Evolutionary conservation across 495 filamentous ascomycete genomes (phyloP).

Genomic region (Alectoria sarmentosa): DNA sequence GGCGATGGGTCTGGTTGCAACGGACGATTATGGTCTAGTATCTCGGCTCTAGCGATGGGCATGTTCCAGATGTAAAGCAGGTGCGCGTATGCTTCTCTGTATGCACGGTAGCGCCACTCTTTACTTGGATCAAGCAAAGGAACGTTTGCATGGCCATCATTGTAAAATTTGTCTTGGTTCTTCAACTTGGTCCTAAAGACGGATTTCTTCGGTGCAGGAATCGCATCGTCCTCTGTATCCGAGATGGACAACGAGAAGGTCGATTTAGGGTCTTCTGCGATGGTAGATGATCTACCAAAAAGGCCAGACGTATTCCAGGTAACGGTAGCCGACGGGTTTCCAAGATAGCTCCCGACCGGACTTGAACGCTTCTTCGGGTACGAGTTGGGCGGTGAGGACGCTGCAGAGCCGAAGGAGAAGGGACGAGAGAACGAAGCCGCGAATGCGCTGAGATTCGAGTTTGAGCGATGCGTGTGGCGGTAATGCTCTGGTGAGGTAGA

Average conservation of each 20-base stretch:
- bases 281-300: constrained; percentile 38
- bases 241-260: constrained; percentile 30
- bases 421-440: constrained; percentile 60
- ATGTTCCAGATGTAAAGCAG: constrained; percentile 78
- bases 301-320: constrained; percentile 61
- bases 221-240: constrained; percentile 42
- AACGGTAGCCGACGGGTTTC: constrained; percentile 49
- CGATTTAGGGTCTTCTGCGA: constrained; percentile 31
- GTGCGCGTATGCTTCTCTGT: constrained; percentile 74
- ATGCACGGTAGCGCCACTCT: constrained; percentile 54
- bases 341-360: constrained; percentile 58
- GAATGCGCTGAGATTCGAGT: constrained; percentile 56
- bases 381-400: constrained; percentile 57
- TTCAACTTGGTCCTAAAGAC: constrained; percentile 59
- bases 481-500: constrained; percentile 69
- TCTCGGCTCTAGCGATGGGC: constrained; percentile 64
- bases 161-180: constrained; percentile 71
- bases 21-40: constrained; percentile 68
- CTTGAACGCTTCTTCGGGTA: constrained; percentile 54
- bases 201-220: constrained; percentile 26
- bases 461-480: constrained; percentile 35
- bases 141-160: constrained; percentile 60
- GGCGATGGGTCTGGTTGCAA: not conserved
- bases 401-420: constrained; percentile 57
- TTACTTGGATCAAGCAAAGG: constrained; percentile 63